Percentiles rank a stretch among this genome's conserved stretches.
Conservation (phyloP, 306 rosid species). For the Casuarina equisetifolia region DNA sequence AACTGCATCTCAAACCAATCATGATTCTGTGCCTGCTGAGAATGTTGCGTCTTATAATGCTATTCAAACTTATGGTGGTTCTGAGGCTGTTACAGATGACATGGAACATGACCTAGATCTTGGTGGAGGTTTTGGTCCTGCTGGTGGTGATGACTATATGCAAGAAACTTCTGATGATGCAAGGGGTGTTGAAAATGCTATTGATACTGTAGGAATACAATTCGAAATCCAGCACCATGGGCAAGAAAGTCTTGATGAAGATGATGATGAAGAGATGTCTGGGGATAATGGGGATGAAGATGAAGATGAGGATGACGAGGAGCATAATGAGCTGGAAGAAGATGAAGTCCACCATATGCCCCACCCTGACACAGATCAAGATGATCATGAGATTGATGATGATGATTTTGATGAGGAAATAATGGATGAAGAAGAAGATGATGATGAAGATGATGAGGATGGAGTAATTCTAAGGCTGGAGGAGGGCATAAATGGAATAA, state of each 20-base stretch:
- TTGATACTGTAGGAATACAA: constrained; percentile 60
- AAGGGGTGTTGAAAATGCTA: constrained; percentile 63
- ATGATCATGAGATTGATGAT: constrained; percentile 92
- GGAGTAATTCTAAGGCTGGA: constrained; percentile 90
- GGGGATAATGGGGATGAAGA: constrained; percentile 91
- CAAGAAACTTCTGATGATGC: constrained; percentile 76
- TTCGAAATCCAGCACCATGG: constrained; percentile 80
- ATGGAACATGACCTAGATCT: constrained; percentile 98
- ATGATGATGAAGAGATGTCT: constrained; percentile 93
- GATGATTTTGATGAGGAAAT: constrained; percentile 93
- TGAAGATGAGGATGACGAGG: constrained; percentile 85
- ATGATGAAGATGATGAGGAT: constrained; percentile 92
- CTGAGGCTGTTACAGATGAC: constrained; percentile 90
- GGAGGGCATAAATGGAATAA: constrained; percentile 97
- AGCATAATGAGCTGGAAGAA: constrained; percentile 86
- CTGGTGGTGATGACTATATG: constrained; percentile 81
- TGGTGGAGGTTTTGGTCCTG: constrained; percentile 66
- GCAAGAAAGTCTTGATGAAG: constrained; percentile 77
- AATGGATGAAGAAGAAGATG: constrained; percentile 95
- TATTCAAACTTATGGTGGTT: constrained; percentile 72
- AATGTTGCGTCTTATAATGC: constrained; percentile 60
- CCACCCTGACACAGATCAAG: constrained; percentile 90
- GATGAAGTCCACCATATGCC: constrained; percentile 86
- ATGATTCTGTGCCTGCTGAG: constrained; percentile 53
- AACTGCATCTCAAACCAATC: constrained; percentile 61